Evolutionary conservation across 2,329 filamentous ascomycete genomes (phyloP), one percentile per base, ranked within the genome.

Genomic region (Pseudogymnoascus sp.): DNA sequence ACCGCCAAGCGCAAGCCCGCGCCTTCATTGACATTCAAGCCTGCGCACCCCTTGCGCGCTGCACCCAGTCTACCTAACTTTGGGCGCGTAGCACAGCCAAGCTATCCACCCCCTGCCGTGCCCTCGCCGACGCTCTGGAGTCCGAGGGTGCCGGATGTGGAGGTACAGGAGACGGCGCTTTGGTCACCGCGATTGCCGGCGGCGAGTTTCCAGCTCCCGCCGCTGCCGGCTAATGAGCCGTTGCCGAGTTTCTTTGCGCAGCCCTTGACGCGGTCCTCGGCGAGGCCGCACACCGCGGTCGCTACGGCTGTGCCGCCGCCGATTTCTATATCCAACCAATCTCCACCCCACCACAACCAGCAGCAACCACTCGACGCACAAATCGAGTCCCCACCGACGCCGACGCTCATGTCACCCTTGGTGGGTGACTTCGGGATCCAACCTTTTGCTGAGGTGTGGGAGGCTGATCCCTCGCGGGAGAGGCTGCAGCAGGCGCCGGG

Each of bases 391-490:
- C 3, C 37, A 2, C 38, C 38, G 2, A 6, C 38, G 5, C 38
- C 38, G 6, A 6, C 38, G 4, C 18, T 41, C 18, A 57, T 57
- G 47, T 16, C n/a, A 9, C 47, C 47, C 12, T 8, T 16, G 0
- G 25, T 30, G 4, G 32, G 32, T 0, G 47, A 30, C 8, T 57
- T 57, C 5, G 47, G 32, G 6, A 57, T 57, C 16, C 25, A 34
- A 1, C 47, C 47, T 2, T 57, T 57, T 6, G 32, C 25, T 22
- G 22, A 57, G 47, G 38, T 41, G 38, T 41, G 12, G 11, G 38
- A 41, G 11, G 38, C 38, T 4, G 38, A 76, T 47, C 69, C 68
- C 4, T 73, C 73, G 30, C 74, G 20, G 38, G 38, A 41, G 38
- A 41, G 38, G 38, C 18, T 41, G 38, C 9, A 41, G 18, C 3